Percentiles rank a stretch among this genome's conserved stretches.
Conservation (phyloP, 768 basidiomycete species). For the Porphyrellus cyaneotinctus region DNA sequence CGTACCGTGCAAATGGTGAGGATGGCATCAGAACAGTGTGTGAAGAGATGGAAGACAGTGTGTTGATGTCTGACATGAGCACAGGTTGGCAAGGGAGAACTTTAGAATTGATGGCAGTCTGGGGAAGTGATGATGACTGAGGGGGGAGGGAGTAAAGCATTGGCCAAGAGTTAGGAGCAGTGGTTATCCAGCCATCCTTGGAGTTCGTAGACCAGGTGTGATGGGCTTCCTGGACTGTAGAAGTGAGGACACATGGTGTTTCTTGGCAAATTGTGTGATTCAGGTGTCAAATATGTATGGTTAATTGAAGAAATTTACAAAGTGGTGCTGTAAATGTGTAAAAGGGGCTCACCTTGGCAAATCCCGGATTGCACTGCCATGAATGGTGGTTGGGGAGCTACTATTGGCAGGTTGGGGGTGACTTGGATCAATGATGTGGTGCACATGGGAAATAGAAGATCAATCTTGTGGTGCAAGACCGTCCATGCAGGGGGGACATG, state of each 20-base stretch:
- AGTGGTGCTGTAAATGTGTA: too few species aligned
- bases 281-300: constrained; percentile 32
- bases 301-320: too few species aligned
- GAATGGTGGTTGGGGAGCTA: too few species aligned
- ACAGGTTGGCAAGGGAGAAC: constrained; percentile 21
- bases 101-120: constrained; percentile 26
- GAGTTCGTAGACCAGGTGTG: constrained; percentile 22
- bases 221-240: constrained; percentile 16
- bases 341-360: too few species aligned
- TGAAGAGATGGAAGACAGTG: constrained; percentile 31
- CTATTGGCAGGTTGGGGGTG: too few species aligned
- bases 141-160: constrained; percentile 11
- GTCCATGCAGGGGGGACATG: too few species aligned
- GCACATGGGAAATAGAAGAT: too few species aligned
- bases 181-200: constrained; percentile 18
- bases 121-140: constrained; percentile 15
- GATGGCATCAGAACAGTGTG: constrained; percentile 29
- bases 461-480: too few species aligned
- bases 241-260: constrained; percentile 29
- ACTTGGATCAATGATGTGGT: too few species aligned
- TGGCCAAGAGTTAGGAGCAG: constrained; percentile 20
- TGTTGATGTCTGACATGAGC: constrained; percentile 26
- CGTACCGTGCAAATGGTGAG: constrained; percentile 26
- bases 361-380: too few species aligned
- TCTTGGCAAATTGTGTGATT: constrained; percentile 17